Percentiles rank a stretch among this genome's conserved stretches.
Conservation (phyloP, 1,284 basidiomycete genomes). For the Ganoderma resinaceum region DNA sequence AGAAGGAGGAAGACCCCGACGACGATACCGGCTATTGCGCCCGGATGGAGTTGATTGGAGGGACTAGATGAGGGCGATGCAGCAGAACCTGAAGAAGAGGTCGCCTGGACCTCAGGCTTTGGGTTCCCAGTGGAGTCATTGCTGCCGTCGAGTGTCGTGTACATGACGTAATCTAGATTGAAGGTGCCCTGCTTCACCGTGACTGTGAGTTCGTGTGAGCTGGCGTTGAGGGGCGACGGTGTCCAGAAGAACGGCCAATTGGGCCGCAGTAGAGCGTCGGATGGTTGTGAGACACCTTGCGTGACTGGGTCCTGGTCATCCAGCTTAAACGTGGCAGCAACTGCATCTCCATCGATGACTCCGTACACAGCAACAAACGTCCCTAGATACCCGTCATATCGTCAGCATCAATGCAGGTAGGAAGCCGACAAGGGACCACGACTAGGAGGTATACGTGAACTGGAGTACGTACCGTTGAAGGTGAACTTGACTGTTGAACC, state of each 20-base stretch:
- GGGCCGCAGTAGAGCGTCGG: neutral
- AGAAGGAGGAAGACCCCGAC: conserved; percentile 7
- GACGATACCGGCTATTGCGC: conserved; percentile 21
- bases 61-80: neutral
- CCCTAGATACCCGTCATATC: conserved; percentile 11
- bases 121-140: conserved; percentile 13
- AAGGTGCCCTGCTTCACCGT: conserved; percentile 17
- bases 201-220: conserved; percentile 22
- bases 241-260: conserved; percentile 26
- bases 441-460: neutral
- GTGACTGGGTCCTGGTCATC: conserved; percentile 18
- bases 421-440: neutral
- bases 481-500: conserved; percentile 24
- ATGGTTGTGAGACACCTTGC: conserved; percentile 1
- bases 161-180: conserved; percentile 27
- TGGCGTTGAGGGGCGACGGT: conserved; percentile 9
- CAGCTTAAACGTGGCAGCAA: conserved; percentile 20
- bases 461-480: conserved; percentile 23
- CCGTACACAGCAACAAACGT: conserved; percentile 29
- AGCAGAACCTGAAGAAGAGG: conserved; percentile 4
- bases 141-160: conserved; percentile 7
- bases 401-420: too few species aligned
- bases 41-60: conserved; percentile 4
- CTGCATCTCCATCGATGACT: conserved; percentile 9
- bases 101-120: neutral